Percentiles rank a stretch among this genome's conserved stretches.
phyloP scores from a whole-genome alignment of 83 land plant genomes.

The Isoetes engelmannii region DNA sequence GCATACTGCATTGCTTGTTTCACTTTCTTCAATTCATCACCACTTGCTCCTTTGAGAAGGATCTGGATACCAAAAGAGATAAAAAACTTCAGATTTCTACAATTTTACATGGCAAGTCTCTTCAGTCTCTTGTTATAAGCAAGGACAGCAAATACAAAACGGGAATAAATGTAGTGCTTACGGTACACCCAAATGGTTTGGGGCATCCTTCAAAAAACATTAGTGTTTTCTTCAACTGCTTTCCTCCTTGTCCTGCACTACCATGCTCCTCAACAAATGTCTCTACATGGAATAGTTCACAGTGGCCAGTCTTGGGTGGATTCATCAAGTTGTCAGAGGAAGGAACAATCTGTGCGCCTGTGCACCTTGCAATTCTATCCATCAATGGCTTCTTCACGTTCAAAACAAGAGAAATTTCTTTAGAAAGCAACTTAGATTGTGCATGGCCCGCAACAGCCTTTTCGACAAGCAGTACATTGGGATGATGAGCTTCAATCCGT shows the following conservation, averaged over 20 bases:
- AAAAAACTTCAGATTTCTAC: background rate
- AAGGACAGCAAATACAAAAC: background rate
- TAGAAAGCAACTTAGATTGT: constrained; percentile 52
- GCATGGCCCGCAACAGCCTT: constrained; percentile 58
- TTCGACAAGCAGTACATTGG: constrained; percentile 80
- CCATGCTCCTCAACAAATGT: constrained; percentile 73
- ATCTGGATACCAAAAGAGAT: constrained; percentile 35
- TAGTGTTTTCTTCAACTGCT: constrained; percentile 47
- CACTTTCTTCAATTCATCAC: constrained; percentile 66
- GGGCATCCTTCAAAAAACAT: constrained; percentile 94
- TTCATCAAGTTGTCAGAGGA: constrained; percentile 37
- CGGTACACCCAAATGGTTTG: constrained; percentile 75
- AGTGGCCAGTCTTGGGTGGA: constrained; percentile 41
- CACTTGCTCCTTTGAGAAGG: constrained; percentile 55
- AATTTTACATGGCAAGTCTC: constrained; percentile 4
- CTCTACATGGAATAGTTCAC: constrained; percentile 60
- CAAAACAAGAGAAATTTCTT: constrained; percentile 61
- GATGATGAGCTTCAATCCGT: constrained; percentile 55
- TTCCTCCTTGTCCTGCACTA: constrained; percentile 39
- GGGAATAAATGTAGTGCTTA: constrained; percentile 7
- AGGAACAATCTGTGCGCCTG: constrained; percentile 63
- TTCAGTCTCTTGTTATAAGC: background rate
- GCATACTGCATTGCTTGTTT: constrained; percentile 59
- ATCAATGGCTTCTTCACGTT: constrained; percentile 77
- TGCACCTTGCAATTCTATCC: constrained; percentile 72